Conservation (phyloP, 495 filamentous ascomycete genomes). For the Oleoguttula mirabilis region DNA sequence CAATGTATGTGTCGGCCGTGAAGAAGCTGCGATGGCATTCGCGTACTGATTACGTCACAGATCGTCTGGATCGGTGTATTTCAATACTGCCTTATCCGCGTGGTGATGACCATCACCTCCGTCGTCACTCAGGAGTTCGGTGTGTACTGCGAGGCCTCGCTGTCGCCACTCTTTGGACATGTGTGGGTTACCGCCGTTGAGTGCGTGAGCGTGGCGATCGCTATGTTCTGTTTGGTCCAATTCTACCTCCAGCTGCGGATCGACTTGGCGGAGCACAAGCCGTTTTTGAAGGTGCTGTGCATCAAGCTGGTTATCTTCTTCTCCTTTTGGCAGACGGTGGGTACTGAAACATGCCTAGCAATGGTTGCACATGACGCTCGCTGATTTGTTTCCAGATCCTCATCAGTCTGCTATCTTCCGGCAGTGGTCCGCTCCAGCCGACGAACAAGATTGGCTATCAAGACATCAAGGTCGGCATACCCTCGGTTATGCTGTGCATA, state of each 20-base stretch:
- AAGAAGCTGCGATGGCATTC: too few relatives aligned
- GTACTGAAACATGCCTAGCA: not conserved
- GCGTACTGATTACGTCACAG: constrained; percentile 28
- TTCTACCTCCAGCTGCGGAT: constrained; percentile 69
- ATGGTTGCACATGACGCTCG: not conserved
- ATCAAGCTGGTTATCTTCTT: constrained; percentile 94
- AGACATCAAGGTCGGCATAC: constrained; percentile 73
- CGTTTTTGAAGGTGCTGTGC: constrained; percentile 72
- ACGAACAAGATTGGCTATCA: constrained; percentile 49
- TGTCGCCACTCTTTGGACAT: constrained; percentile 66
- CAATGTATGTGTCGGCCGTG: constrained; percentile 38
- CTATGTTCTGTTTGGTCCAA: constrained; percentile 87
- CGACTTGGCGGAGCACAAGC: constrained; percentile 55
- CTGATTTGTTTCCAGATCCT: constrained; percentile 39
- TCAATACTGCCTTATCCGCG: constrained; percentile 80
- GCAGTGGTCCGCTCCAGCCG: constrained; percentile 45
- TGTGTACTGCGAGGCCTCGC: constrained; percentile 66
- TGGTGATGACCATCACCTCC: constrained; percentile 71
- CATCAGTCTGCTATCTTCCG: constrained; percentile 56
- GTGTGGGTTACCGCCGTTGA: constrained; percentile 70
- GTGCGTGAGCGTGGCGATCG: constrained; percentile 61
- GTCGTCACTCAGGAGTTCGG: constrained; percentile 57
- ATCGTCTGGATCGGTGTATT: constrained; percentile 79
- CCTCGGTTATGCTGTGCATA: constrained; percentile 64
- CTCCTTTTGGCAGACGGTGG: constrained; percentile 76